Base-by-base conservation (phyloP, 139 green algal species). In the Picochlorum sp. region DNA sequence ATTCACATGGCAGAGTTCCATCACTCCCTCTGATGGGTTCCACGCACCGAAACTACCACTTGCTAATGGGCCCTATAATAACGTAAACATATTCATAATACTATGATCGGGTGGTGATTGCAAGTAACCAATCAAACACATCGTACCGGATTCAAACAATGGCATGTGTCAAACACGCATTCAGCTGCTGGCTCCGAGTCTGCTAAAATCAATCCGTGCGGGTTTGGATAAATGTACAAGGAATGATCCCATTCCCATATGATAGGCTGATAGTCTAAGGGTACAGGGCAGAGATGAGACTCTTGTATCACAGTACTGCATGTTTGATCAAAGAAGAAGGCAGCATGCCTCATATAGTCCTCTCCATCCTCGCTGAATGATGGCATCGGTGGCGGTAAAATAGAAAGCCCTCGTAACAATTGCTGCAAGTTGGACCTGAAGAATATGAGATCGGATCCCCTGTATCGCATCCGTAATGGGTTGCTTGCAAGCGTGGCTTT, bases 261-360 rank as follows among this genome's bases (percentile, higher is more conserved):
- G 4, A 81, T 47, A 4, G 76, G 79, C 76, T 95, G 86, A 14
- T 66, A 70, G 24, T 83, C 77, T 45, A 97, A 70, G 1, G 91
- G 91, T 51, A 97, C 69, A 2, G 91, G 91, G 65, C 83, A 90
- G 62, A 97, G 80, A 75, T 96, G 87, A 11, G 60, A 74, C 74
- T 97, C 89, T 81, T 96, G 89, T 70, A 96, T 75, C 49, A 97
- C 60, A 34, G 91, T 97, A 30, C 78, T 72, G 10, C 74, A 72
- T 16, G 92, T 55, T 60, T 96, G 84, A 26, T 79, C 59, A 67
- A 82, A 74, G 10, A 70, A 18, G 45, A 62, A 58, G 51, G 51
- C 21, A 23, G 21, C 11, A 23, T 21, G 13, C 15, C 13, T 23
- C 20, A 18, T 31, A 59, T 50, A 18, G 20, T 52, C 58, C 6